Evolutionary conservation across 805 yeast genomes (phyloP).

Genomic region (Sungouiozyma intestinalis): DNA sequence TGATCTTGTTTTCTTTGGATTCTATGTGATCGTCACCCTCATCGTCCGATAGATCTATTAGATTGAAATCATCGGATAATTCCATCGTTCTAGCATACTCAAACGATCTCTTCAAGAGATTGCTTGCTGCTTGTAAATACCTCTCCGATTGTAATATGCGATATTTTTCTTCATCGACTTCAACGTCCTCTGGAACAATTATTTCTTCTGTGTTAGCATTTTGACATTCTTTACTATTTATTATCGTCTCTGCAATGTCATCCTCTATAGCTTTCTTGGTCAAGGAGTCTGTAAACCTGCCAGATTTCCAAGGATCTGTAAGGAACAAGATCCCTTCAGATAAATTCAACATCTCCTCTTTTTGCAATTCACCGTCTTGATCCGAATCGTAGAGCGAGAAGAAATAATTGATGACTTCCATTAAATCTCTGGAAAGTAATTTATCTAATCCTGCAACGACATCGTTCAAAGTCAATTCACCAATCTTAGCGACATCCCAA

Average conservation of each 20-base stretch:
- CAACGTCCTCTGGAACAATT: slow-evolving; percentile 46
- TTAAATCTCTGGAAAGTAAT: slow-evolving; percentile 59
- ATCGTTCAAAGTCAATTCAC: slow-evolving; percentile 55
- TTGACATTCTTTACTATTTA: slow-evolving; percentile 24
- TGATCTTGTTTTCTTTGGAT: slow-evolving; percentile 10
- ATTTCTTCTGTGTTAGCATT: slow-evolving; percentile 28
- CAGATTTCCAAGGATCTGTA: slow-evolving; percentile 81
- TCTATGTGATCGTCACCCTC: slow-evolving; percentile 20
- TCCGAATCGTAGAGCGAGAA: slow-evolving; percentile 63
- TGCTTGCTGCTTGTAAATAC: slow-evolving; percentile 78
- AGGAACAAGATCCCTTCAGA: slow-evolving; percentile 81
- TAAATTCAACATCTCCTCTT: slow-evolving; percentile 71
- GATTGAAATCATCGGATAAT: slow-evolving; percentile 29
- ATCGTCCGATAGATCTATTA: slow-evolving; percentile 37
- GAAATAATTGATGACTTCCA: slow-evolving; percentile 70
- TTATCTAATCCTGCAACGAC: slow-evolving; percentile 64
- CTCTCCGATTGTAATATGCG: slow-evolving; percentile 62
- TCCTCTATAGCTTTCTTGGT: slow-evolving; percentile 56
- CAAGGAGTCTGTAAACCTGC: slow-evolving; percentile 48
- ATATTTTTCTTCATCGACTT: slow-evolving; percentile 52
- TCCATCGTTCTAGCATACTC: slow-evolving; percentile 76
- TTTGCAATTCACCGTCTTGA: slow-evolving; percentile 48
- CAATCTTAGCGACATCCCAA: slow-evolving; percentile 56
- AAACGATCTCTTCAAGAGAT: slow-evolving; percentile 76
- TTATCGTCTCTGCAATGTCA: slow-evolving; percentile 54